Base-by-base conservation (phyloP, 495 filamentous ascomycete species). In the Annulohypoxylon moriforme region DNA sequence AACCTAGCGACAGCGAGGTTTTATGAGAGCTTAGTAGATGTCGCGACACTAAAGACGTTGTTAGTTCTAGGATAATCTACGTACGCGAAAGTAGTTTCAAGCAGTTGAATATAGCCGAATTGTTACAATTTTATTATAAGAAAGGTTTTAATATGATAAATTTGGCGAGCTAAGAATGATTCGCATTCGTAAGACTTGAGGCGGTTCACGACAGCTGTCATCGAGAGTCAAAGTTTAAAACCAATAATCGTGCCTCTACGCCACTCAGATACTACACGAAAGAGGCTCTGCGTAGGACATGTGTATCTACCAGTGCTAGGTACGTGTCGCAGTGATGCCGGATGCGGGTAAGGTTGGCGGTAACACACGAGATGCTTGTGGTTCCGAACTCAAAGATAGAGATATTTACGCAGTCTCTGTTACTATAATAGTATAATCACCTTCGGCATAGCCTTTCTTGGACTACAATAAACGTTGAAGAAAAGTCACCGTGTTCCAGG, bases 201-300 rank as follows among this genome's bases (percentile, higher is more conserved):
- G 47, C 36, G 60, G 64, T 25, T 24, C 49, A 65, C 65, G 20
- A 34, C 70, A 73, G 27, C 38, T 73, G 65, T 68, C 70, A 73
- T 65, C 36, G 59, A 72, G 47, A 61, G 25, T 5, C 42, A 34
- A 67, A 13, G 58, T 47, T 16, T n/a, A 27, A 67, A 63, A 53
- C 36, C 16, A 29, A n/a, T 5, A 22, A 49, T 20, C 16, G 46
- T 55, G 40, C 27, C 4, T 14, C 3, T 33, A 3, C 58, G 24
- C 27, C 0, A 42, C 38, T 10, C 22, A n/a, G n/a, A 61, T 61
- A 36, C 42, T 67, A 56, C 46, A 10, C 9, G 9, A 60, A 55
- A 34, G 53, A 60, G 46, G 69, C 47, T 68, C 67, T 69, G 59
- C 59, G 36, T 55, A 24, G 29, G 6, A 57, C 34, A 34, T 38